Base-by-base conservation (phyloP, 2,329 filamentous ascomycete genomes). In the Pseudogymnoascus sp. region DNA sequence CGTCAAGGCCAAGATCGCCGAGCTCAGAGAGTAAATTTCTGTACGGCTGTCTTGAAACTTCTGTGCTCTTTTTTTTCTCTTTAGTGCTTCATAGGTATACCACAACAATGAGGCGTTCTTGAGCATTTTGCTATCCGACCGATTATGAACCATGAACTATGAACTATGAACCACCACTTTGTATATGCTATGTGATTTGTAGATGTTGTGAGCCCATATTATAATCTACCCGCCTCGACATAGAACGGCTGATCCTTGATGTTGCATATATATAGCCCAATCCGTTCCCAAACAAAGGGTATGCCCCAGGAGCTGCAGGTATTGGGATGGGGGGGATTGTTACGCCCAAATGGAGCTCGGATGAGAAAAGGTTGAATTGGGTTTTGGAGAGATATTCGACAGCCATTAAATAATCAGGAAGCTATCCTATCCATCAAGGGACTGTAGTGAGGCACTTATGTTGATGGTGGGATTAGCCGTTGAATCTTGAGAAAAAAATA, bases 1-100 rank as follows among this genome's bases (percentile, higher is more conserved):
- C 72, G 86, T 99, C 79, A 86, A 96, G 87, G 86, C 88, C 78
- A 96, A 90, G 86, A 99, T 99, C 82, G 87, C 89, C 77, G 84
- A 89, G 81, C 84, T 96, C 75, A 84, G 84, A 73, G 80, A 73
- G 69, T 74, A 73, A 69, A 64, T 60, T 59, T 59, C 62, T 66
- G 60, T 64, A 56, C 65, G 41, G 62, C 37, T 65, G 61, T 63
- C 24, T 40, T 63, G 38, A 59, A 41, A 28, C 64, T 61, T 63
- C 33, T 60, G 38, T 41, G 59, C 24, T 61, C 40, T 14, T 61
- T 43, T 61, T 60, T 60, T 60, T 26, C 59, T 60, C 59, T 19
- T 16, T 60, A 38, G 38, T 38, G 59, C 59, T 60, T 60, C 59
- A 60, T 60, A 60, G 59, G 38, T 60, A 60, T 41, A 38, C 33